These are phyloP conservation scores for Ogataea trehaloabstinens DNA, from an alignment of 805 yeast genomes.

Conservation along the genomic window DNA sequence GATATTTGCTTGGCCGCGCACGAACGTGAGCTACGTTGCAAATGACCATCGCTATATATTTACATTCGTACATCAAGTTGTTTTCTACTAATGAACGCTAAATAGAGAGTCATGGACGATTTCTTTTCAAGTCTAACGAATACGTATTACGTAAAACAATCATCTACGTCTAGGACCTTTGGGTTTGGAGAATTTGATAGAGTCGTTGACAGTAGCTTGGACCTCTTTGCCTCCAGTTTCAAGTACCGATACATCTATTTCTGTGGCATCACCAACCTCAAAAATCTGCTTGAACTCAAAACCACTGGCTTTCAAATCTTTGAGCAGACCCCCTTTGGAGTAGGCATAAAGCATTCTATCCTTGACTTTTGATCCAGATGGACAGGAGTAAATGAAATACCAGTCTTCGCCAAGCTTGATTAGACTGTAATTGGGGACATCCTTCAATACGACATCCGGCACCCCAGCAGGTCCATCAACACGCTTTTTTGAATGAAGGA, in stretches of 20 bases:
- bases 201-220: slow-evolving; percentile 10
- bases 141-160: not conserved
- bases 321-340: slow-evolving; percentile 60
- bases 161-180: slow-evolving; percentile 65
- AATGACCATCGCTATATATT: no score
- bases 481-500: slow-evolving; percentile 11
- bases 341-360: slow-evolving; percentile 94
- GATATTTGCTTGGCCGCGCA: no score
- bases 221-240: slow-evolving; percentile 13
- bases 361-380: slow-evolving; percentile 83
- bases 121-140: not conserved
- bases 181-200: slow-evolving; percentile 52
- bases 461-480: slow-evolving; percentile 23
- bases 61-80: no score
- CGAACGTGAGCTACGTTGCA: no score
- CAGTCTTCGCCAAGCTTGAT: slow-evolving; percentile 39
- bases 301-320: slow-evolving; percentile 41
- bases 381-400: slow-evolving; percentile 81
- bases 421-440: slow-evolving; percentile 59
- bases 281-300: slow-evolving; percentile 45
- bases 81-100: no score
- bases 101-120: not conserved
- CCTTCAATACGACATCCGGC: slow-evolving; percentile 33
- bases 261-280: slow-evolving; percentile 74
- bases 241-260: slow-evolving; percentile 56